phyloP scores from a whole-genome alignment of 345 rosid species.

The Hirschfeldia incana region DNA sequence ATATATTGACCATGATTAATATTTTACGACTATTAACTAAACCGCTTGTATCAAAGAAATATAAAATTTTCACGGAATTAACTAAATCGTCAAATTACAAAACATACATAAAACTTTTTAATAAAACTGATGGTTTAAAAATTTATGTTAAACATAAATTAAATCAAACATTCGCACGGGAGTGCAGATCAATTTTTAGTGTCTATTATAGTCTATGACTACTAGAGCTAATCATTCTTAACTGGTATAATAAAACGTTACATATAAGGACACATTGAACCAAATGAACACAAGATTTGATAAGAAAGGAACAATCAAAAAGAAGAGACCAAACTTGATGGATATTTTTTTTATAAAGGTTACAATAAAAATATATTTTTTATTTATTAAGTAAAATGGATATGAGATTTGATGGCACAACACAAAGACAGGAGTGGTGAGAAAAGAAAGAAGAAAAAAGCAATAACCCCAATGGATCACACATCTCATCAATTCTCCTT shows the following conservation, averaged over 20 bases:
- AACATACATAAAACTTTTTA: too few relatives aligned
- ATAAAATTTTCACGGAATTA: too few relatives aligned
- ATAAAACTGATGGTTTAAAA: too few relatives aligned
- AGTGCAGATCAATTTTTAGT: neutral
- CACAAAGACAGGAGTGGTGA: slow-evolving; percentile 44
- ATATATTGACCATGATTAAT: too few relatives aligned
- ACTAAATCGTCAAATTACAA: too few relatives aligned
- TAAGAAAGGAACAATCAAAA: slow-evolving; percentile 39
- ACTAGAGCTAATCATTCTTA: slow-evolving; percentile 22
- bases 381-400: slow-evolving; percentile 14
- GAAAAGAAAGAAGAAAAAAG: slow-evolving; percentile 37
- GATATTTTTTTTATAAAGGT: slow-evolving; percentile 25
- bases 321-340: slow-evolving; percentile 34
- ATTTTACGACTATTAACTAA: too few relatives aligned
- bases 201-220: neutral
- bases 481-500: slow-evolving; percentile 48
- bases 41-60: too few relatives aligned
- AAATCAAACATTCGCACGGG: too few relatives aligned
- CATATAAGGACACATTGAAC: slow-evolving; percentile 35
- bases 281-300: slow-evolving; percentile 12
- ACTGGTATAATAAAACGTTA: slow-evolving; percentile 21
- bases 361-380: neutral
- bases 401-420: slow-evolving; percentile 40
- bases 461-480: slow-evolving; percentile 37
- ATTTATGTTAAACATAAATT: too few relatives aligned